These are phyloP conservation scores for Coleophoma eucalyptorum DNA, from an alignment of 2,329 filamentous ascomycete species.

Conservation along the genomic window DNA sequence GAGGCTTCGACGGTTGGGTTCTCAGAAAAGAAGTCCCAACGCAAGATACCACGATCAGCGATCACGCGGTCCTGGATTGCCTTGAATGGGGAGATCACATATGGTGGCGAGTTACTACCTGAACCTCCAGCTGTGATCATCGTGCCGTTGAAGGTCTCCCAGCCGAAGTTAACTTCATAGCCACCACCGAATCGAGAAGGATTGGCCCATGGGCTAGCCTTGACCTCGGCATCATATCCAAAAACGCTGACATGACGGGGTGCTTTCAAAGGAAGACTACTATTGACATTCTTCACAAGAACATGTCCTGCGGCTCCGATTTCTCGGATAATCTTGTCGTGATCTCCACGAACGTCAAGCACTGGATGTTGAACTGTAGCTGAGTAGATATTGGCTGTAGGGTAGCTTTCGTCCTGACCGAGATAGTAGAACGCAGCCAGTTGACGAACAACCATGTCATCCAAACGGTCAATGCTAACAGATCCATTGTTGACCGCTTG, in stretches of 20 bases:
- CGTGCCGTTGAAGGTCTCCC: constrained; percentile 9
- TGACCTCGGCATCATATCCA: constrained; percentile 38
- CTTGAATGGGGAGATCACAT: constrained; percentile 14
- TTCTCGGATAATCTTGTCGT: neutral
- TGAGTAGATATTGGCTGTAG: neutral
- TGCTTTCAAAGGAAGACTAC: constrained; percentile 45
- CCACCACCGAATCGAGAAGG: neutral
- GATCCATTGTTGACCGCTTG: constrained; percentile 57
- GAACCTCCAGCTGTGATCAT: constrained; percentile 43
- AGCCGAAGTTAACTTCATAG: constrained; percentile 1
- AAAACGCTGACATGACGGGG: constrained; percentile 50
- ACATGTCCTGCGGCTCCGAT: constrained; percentile 44
- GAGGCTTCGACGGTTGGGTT: constrained; percentile 57
- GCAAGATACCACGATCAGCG: neutral
- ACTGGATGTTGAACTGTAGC: neutral
- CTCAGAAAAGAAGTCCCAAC: constrained; percentile 3
- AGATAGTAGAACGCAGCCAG: constrained; percentile 53
- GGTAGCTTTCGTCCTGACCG: neutral
- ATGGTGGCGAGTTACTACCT: constrained; percentile 53
- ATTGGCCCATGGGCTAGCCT: neutral
- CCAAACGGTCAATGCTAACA: constrained; percentile 48
- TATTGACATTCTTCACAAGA: constrained; percentile 54
- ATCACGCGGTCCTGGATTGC: constrained; percentile 3
- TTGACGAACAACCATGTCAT: constrained; percentile 62
- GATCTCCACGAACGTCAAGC: neutral